Base-by-base conservation (phyloP, 345 rosid species). In the Moringa oleifera region DNA sequence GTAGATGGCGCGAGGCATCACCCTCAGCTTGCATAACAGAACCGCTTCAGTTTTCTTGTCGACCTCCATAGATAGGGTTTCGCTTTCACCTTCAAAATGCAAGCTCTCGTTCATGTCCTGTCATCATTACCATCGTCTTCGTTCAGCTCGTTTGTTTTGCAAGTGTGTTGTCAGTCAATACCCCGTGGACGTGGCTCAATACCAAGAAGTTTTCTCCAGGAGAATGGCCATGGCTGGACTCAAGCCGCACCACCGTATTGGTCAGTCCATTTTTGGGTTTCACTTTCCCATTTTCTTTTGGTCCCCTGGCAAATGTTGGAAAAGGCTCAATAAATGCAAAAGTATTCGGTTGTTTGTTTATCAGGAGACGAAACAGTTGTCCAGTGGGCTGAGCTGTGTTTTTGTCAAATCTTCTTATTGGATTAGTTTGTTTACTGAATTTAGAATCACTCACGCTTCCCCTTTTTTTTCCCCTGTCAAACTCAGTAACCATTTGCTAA, bases 191-290 rank as follows among this genome's bases (percentile, higher is more conserved):
- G 65, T 75, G 62, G 59, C 79, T 7, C 66, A 10, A 23, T 83
- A 85, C 53, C 74, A 68, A 54, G 81, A 85, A 58, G 63, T 74
- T 73, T 93, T 93, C 83, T 78, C 79, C 67, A 68, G 68, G 65
- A 69, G 85, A 55, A 93, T 93, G 95, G 82, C 82, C 25, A 81
- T 85, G 83, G 90, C 96, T 0, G 97, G 97, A 23, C 89, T 94
- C 76, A 79, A 83, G 67, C 90, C 86, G 51, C 87, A 90, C 62
- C 91, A 90, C 79, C 89, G 84, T 12, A 77, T 90, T 45, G 96
- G 96, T 88, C 66, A 70, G 85, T 57, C n/a, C 23, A 62, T 51
- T 53, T 53, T 18, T 23, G 4, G 7, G 23, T 52, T 45, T 25
- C 6, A 33, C 28, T 2, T 28, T 23, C 36, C 13, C 21, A 25